phyloP scores from a whole-genome alignment of 441 rosid species.

The Jatropha multifida region DNA sequence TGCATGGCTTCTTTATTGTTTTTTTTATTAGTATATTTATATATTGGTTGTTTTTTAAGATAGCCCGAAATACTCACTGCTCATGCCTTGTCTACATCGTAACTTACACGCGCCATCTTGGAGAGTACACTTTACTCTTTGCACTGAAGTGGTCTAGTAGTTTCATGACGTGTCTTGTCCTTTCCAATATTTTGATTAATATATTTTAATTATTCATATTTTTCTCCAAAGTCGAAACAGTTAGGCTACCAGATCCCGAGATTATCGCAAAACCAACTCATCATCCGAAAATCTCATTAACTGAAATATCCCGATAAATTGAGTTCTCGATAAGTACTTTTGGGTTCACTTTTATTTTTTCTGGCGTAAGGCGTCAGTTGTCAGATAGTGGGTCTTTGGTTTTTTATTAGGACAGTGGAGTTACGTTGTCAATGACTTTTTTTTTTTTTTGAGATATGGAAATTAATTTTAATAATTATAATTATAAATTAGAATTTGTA shows the following conservation, averaged over 20 bases:
- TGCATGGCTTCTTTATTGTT: constrained; percentile 11
- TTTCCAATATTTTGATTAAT: neutral
- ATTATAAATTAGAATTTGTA: neutral
- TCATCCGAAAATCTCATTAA: neutral
- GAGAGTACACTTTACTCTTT: neutral
- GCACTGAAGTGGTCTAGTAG: neutral
- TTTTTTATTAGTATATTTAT: neutral
- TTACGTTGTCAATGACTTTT: constrained; percentile 2
- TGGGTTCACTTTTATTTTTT: neutral
- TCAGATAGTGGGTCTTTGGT: constrained; percentile 13
- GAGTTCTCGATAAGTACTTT: neutral
- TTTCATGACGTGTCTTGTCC: constrained; percentile 12
- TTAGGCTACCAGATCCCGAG: constrained; percentile 21
- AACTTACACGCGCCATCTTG: neutral
- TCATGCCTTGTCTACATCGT: neutral
- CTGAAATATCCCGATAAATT: neutral
- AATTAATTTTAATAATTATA: neutral
- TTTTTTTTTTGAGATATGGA: neutral
- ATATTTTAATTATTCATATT: neutral
- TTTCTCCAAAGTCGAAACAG: constrained; percentile 6
- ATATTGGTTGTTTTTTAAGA: no score
- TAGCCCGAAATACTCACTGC: neutral
- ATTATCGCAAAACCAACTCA: neutral
- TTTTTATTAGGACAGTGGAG: constrained; percentile 14
- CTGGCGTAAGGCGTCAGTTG: constrained; percentile 16